Percentiles rank a stretch among this genome's conserved stretches.
These are phyloP conservation scores for Phoenix dactylifera DNA, from an alignment of 176 grass and related monocot genomes.

Conservation along the genomic window DNA sequence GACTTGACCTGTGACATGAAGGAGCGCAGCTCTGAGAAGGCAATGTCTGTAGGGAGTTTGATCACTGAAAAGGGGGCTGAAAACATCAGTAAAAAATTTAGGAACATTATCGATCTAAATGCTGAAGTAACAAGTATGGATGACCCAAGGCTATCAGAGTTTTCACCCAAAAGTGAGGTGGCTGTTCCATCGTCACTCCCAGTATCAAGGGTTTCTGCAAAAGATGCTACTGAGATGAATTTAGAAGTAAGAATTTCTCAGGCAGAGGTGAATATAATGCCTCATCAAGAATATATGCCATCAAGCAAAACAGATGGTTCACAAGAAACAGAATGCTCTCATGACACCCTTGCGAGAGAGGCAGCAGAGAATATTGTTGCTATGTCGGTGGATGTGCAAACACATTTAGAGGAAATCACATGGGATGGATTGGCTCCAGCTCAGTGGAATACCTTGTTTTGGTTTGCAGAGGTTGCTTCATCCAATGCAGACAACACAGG, in stretches of 20 bases:
- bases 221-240: conserved; percentile 13
- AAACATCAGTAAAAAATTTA: conserved; percentile 19
- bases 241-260: background rate
- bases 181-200: conserved; percentile 9
- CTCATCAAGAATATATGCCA: background rate
- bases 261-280: background rate
- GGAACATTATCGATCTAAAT: conserved; percentile 56
- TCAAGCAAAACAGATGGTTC: conserved; percentile 4
- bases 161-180: conserved; percentile 7
- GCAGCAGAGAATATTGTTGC: conserved; percentile 42
- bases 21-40: conserved; percentile 15
- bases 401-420: background rate
- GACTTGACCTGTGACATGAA: background rate
- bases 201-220: conserved; percentile 5
- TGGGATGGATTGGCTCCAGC: conserved; percentile 1
- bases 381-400: conserved; percentile 24
- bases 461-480: conserved; percentile 47
- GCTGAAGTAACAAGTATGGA: conserved; percentile 36
- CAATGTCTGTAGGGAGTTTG: background rate
- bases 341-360: conserved; percentile 23
- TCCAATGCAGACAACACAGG: conserved; percentile 8
- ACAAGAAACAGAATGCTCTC: conserved; percentile 22
- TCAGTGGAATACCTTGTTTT: conserved; percentile 37
- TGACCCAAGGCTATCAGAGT: conserved; percentile 18
- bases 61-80: conserved; percentile 1